phyloP scores from a whole-genome alignment of 163 green algal genomes.

The Scenedesmus sp. region DNA sequence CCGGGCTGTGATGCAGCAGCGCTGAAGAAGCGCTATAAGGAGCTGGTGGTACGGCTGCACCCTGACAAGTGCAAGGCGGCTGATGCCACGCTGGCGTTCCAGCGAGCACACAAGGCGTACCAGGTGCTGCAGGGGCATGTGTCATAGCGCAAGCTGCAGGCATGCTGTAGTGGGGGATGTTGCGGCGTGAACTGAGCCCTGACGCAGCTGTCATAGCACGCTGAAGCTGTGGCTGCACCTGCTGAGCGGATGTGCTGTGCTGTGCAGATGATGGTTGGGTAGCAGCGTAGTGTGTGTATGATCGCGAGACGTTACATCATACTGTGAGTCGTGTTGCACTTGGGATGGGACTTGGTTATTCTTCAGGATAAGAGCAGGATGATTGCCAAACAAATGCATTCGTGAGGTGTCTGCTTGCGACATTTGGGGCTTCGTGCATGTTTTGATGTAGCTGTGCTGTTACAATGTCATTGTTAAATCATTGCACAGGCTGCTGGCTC shows the following conservation, averaged over 20 bases:
- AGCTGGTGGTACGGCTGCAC: conserved; percentile 65
- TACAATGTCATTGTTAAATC: not conserved
- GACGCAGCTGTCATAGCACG: not conserved
- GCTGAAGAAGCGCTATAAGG: conserved; percentile 63
- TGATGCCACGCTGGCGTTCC: conserved; percentile 59
- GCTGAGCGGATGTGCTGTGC: not conserved
- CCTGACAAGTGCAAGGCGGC: conserved; percentile 68
- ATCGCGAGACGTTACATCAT: no score
- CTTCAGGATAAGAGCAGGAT: not conserved
- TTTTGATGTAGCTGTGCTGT: not conserved
- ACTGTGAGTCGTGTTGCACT: no score
- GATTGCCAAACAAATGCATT: not conserved
- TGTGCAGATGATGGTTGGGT: not conserved
- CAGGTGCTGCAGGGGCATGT: conserved; percentile 23
- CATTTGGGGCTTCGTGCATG: not conserved
- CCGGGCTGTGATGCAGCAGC: conserved; percentile 41
- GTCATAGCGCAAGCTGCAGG: not conserved
- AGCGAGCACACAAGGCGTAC: conserved; percentile 62
- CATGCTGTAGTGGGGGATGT: not conserved
- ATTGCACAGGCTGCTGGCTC: not conserved
- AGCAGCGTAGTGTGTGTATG: no score
- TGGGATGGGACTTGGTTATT: no score
- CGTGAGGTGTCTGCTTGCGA: not conserved
- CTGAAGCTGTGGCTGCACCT: not conserved
- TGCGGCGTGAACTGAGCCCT: not conserved